A percentile compares a stretch with the other conserved stretches of the same genome.
Conservation (phyloP, 2,329 filamentous ascomycete species). For the Sporothrix luriei region DNA sequence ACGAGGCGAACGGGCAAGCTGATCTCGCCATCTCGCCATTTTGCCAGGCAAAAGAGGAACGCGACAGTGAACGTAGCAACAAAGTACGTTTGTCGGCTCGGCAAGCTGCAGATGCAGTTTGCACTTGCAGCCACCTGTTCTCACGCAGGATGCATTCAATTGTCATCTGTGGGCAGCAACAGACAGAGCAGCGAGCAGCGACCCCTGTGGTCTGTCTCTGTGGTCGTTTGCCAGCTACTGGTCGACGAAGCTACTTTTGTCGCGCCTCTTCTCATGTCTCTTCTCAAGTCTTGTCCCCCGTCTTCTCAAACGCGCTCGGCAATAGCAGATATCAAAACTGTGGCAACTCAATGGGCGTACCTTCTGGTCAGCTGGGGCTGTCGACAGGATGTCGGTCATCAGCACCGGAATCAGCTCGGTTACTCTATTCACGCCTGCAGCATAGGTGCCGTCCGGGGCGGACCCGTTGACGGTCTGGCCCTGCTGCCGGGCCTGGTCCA, state of each 20-base stretch:
- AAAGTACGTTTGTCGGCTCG: not conserved
- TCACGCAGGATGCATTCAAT: not conserved
- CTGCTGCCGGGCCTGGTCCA: slow-evolving; percentile 87
- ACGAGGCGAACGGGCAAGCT: not conserved
- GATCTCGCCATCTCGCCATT: no score
- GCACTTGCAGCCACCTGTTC: not conserved
- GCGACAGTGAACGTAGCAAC: not conserved
- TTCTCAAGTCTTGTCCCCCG: not conserved
- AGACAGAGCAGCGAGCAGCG: not conserved
- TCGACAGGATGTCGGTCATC: slow-evolving; percentile 92
- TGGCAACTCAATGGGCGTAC: slow-evolving; percentile 61
- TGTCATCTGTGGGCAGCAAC: not conserved
- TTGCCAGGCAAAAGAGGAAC: not conserved
- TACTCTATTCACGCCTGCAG: slow-evolving; percentile 93
- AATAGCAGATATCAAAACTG: not conserved
- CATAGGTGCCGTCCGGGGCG: slow-evolving; percentile 88
- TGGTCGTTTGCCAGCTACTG: slow-evolving; percentile 17
- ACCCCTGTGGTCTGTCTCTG: not conserved
- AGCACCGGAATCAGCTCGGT: slow-evolving; percentile 90
- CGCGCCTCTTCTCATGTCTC: not conserved
- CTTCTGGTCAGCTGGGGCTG: slow-evolving; percentile 92
- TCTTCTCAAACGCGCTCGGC: not conserved
- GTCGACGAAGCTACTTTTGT: not conserved
- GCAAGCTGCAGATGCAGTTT: slow-evolving; percentile 26
- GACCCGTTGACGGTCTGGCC: slow-evolving; percentile 79